Evolutionary conservation across 2,329 filamentous ascomycete species (phyloP).

Genomic region (Botryotinia calthae): DNA sequence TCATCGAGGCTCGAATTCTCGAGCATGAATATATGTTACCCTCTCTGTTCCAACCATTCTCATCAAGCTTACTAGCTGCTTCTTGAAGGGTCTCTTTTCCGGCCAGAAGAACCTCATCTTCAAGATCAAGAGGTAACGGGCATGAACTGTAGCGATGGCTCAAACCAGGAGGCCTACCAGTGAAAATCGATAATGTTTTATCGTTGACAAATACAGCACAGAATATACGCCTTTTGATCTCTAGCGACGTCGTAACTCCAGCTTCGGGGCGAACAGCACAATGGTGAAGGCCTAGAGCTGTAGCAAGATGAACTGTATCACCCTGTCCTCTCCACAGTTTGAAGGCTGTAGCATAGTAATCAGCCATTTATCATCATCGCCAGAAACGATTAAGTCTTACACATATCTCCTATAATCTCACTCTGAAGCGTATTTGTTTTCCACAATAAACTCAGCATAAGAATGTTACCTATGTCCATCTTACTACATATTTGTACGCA

Average conservation of each 20-base stretch:
- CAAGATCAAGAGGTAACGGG: conserved; percentile 53
- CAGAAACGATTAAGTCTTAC: not conserved
- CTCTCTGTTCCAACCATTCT: conserved; percentile 51
- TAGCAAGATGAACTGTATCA: conserved; percentile 39
- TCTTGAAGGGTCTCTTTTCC: conserved; percentile 41
- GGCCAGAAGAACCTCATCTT: conserved; percentile 49
- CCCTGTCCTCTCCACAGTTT: conserved; percentile 42
- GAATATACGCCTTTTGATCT: not conserved
- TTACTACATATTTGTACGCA: conserved; percentile 41
- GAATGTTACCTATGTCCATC: conserved; percentile 23
- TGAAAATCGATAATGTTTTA: not conserved
- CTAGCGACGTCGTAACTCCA: not conserved
- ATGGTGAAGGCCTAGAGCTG: not conserved
- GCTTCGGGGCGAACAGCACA: not conserved
- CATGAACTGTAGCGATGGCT: conserved; percentile 48
- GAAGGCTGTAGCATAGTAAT: conserved; percentile 25
- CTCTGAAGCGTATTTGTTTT: conserved; percentile 41
- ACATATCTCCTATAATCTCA: conserved; percentile 41
- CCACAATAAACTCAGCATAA: conserved; percentile 29
- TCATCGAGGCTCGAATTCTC: conserved; percentile 46
- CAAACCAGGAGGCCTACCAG: not conserved
- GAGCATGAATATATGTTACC: conserved; percentile 47
- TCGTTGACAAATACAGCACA: not conserved
- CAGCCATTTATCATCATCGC: not conserved
- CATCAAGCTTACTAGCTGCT: conserved; percentile 45